Evolutionary conservation across 169 alveolate genomes (phyloP).

Genomic region (Sarcocystis neurona): DNA sequence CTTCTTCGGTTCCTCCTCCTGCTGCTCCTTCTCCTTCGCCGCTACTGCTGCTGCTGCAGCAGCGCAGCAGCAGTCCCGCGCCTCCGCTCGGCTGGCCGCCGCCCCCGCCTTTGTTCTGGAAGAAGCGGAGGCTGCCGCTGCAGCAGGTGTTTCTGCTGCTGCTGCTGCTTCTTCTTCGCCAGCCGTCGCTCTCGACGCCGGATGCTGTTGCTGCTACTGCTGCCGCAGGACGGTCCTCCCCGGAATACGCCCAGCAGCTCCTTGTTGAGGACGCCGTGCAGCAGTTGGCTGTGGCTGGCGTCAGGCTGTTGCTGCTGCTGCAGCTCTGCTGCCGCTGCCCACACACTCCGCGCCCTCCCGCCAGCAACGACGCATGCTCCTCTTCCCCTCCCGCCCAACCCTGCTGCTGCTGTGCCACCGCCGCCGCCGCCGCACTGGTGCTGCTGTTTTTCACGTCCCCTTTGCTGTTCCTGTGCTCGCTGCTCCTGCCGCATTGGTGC

Average conservation of each 20-base stretch:
- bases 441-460: conserved; percentile 41
- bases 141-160: conserved; percentile 9
- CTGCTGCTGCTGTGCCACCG: conserved; percentile 16
- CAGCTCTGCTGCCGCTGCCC: too few relatives aligned
- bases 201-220: conserved; percentile 25
- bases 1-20: background rate
- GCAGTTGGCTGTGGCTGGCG: too few relatives aligned
- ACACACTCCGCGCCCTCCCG: too few relatives aligned
- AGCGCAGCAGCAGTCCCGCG: background rate
- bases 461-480: too few relatives aligned
- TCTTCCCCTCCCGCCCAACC: conserved; percentile 2
- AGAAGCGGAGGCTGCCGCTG: conserved; percentile 4
- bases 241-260: too few relatives aligned
- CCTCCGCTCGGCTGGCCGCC: background rate
- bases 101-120: background rate
- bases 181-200: conserved; percentile 28
- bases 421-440: conserved; percentile 19
- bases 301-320: too few relatives aligned
- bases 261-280: too few relatives aligned
- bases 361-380: too few relatives aligned
- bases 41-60: background rate
- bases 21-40: conserved; percentile 15
- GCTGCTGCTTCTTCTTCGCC: conserved; percentile 17
- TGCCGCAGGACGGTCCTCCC: too few relatives aligned
- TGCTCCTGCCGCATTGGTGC: too few relatives aligned